phyloP scores from a whole-genome alignment of 192 early-diverging fungal genomes.

The Linnemannia schmuckeri region DNA sequence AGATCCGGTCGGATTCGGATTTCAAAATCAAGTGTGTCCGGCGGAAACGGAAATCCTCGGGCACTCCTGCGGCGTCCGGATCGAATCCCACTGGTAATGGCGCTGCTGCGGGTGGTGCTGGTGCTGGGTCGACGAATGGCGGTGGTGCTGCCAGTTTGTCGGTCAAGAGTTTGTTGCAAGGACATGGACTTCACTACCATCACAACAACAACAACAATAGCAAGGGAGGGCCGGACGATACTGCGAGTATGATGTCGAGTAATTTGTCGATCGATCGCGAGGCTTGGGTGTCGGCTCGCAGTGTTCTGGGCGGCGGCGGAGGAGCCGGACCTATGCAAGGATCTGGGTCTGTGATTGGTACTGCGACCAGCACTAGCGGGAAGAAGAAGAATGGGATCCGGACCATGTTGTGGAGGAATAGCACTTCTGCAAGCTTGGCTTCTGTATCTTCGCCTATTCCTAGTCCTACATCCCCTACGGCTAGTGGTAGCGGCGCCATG shows the following conservation, averaged over 20 bases:
- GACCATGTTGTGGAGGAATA: slow-evolving; percentile 41
- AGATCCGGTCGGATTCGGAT: slow-evolving; percentile 66
- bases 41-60: slow-evolving; percentile 56
- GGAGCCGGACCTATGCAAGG: background rate
- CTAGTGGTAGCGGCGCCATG: background rate
- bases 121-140: background rate
- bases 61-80: background rate
- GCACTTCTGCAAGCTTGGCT: slow-evolving; percentile 42
- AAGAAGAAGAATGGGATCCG: slow-evolving; percentile 41
- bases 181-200: slow-evolving; percentile 16
- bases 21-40: slow-evolving; percentile 71
- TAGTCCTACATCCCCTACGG: background rate
- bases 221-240: slow-evolving; percentile 25
- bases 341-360: slow-evolving; percentile 9
- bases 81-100: background rate
- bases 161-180: slow-evolving; percentile 25
- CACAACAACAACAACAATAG: background rate
- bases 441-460: slow-evolving; percentile 7
- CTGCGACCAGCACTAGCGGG: background rate
- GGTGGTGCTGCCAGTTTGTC: slow-evolving; percentile 13
- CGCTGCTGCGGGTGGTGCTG: background rate
- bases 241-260: slow-evolving; percentile 49
- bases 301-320: slow-evolving; percentile 8
- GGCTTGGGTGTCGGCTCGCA: slow-evolving; percentile 32
- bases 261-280: slow-evolving; percentile 52